phyloP scores from a whole-genome alignment of 495 filamentous ascomycete genomes.

The Baudoinia panamericana region DNA sequence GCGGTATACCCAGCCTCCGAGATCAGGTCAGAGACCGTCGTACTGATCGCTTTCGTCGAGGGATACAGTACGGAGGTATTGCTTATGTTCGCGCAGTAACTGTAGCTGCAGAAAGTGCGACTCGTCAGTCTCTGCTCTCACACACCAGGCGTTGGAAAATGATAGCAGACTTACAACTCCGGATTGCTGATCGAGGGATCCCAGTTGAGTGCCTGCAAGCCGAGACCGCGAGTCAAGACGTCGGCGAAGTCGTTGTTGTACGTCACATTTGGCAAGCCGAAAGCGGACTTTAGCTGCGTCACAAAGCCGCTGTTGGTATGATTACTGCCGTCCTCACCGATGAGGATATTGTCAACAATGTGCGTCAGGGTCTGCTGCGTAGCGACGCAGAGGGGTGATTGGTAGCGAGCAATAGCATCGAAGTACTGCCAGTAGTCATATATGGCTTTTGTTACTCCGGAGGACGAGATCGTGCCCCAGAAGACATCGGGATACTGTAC shows the following conservation, averaged over 20 bases:
- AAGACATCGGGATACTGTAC: conserved; percentile 55
- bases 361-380: conserved; percentile 45
- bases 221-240: conserved; percentile 38
- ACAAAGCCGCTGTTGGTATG: conserved; percentile 30
- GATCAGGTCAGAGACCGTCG: conserved; percentile 38
- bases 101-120: no score
- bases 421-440: conserved; percentile 52
- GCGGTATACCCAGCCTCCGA: conserved; percentile 38
- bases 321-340: conserved; percentile 38
- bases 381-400: conserved; percentile 40
- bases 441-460: conserved; percentile 57
- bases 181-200: conserved; percentile 45
- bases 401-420: conserved; percentile 49
- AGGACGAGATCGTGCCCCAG: conserved; percentile 57
- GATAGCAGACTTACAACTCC: no score
- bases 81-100: conserved; percentile 50
- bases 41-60: conserved; percentile 26
- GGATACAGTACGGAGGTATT: conserved; percentile 36
- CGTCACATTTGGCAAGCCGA: conserved; percentile 46
- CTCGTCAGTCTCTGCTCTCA: no score
- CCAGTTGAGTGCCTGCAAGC: conserved; percentile 52
- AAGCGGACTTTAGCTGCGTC: conserved; percentile 43
- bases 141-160: no score
- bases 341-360: conserved; percentile 53
- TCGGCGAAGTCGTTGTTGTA: conserved; percentile 50